Percentiles rank a stretch among this genome's conserved stretches.
Conservation (phyloP, 176 grass and related monocot genomes). For the Rhynchospora tenuis region DNA sequence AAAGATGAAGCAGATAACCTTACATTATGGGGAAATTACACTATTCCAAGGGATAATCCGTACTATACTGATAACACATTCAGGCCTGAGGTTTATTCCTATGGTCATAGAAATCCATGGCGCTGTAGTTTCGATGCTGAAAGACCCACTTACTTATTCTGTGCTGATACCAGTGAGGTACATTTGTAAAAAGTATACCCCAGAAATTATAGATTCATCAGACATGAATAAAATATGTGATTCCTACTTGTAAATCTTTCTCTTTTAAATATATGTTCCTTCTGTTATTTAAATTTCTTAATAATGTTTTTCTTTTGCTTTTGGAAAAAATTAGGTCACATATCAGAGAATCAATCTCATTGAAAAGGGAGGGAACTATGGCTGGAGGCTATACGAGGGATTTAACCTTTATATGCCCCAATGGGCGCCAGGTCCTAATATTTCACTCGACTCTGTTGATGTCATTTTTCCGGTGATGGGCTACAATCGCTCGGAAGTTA, state of each 20-base stretch:
- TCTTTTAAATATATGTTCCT: too few relatives aligned
- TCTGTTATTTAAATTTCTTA: background rate
- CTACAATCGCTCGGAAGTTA: slow-evolving; percentile 46
- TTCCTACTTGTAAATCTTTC: too few relatives aligned
- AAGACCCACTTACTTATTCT: slow-evolving; percentile 67
- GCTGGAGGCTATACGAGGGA: slow-evolving; percentile 72
- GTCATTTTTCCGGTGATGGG: slow-evolving; percentile 67
- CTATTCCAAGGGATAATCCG: slow-evolving; percentile 74
- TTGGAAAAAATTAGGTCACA: slow-evolving; percentile 16
- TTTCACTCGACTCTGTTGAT: slow-evolving; percentile 41
- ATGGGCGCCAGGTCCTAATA: slow-evolving; percentile 61
- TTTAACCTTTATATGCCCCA: slow-evolving; percentile 5
- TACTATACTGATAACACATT: slow-evolving; percentile 36
- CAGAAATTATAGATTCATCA: too few relatives aligned
- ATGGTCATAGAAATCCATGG: slow-evolving; percentile 79
- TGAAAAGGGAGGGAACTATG: slow-evolving; percentile 74
- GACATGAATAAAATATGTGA: too few relatives aligned
- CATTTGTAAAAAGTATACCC: background rate
- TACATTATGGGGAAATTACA: slow-evolving; percentile 65
- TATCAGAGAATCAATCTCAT: slow-evolving; percentile 64
- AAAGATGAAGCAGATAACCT: slow-evolving; percentile 27
- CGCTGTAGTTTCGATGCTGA: slow-evolving; percentile 71
- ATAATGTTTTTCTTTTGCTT: background rate
- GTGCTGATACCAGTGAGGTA: slow-evolving; percentile 64
- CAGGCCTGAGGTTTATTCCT: slow-evolving; percentile 65